Evolutionary conservation across 2,329 filamentous ascomycete species (phyloP), one percentile per base, ranked within the genome.

Genomic region (Aureobasidium melanogenum): DNA sequence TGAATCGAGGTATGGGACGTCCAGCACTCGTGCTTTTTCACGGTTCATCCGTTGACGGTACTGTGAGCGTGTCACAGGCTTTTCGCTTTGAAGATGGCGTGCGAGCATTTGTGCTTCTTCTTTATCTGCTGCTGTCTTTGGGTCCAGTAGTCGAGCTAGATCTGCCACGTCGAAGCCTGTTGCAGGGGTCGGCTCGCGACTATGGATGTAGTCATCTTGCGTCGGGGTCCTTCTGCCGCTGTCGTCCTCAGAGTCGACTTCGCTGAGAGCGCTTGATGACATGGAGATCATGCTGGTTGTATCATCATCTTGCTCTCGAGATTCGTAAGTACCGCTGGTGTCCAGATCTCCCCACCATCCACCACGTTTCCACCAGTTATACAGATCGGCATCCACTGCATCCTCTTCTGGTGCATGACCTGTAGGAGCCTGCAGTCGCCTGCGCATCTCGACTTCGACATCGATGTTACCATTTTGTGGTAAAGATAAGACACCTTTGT

Each of bases 331-430:
- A 30, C 88, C 89, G 69, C 89, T 96, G 5, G 80, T 80, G 71
- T 97, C 93, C 34, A 86, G 80, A 17, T 87, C 86, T 1, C 93
- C 92, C 86, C 91, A 97, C 77, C 89, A 89, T 8, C 89, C 91
- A 22, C 90, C 91, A 59, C 81, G 79, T 57, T 88, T 85, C 88
- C 91, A 97, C 84, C 92, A 94, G 32, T 80, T 79, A 71, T 97
- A 97, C 1, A 97, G 76, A 62, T 85, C 86, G 2, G 82, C 80
- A 65, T 93, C 88, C 2, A 97, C 77, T 41, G 84, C 82, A 30
- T 82, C 81, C 67, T 94, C 88, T 43, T 85, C 76, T 72, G 75
- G 77, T 69, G 69, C 71, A n/a, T 36, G 14, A 69, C 69, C 72
- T 10, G 48, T 14, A 34, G 19, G 28, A 19, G 52, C 22, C 48